Base-by-base conservation (phyloP, 2,329 filamentous ascomycete genomes). In the Ilyonectria mors-panacis region DNA sequence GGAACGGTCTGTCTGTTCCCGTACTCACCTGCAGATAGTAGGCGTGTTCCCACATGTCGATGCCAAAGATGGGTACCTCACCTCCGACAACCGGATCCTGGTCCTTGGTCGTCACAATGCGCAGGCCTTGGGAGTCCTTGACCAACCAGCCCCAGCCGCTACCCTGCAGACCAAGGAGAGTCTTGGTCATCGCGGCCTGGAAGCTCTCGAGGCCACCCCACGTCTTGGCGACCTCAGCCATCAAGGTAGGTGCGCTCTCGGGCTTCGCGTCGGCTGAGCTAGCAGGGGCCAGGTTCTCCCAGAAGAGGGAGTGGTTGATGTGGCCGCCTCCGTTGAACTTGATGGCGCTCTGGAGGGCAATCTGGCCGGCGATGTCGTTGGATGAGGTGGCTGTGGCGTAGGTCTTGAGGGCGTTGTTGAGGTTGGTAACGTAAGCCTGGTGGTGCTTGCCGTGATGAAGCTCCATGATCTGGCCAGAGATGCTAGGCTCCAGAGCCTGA, bases 41-140 rank as follows among this genome's bases (percentile, higher is more conserved):
- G 1, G 94, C 94, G 83, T 97, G 94, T 83, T 97, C 94, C 94
- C 94, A 97, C 89, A 97, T 95, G 79, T 97, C 94, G 2, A 97
- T 86, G 0, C 93, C 94, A 47, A 94, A 85, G 21, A 97, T 82
- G 9, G 92, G 91, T n/a, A 89, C 86, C 71, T 91, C 88, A 5
- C 88, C 86, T 17, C 84, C 74, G 13, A 91, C 87, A 5, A 94
- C 87, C 1, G 92, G 91, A 77, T 97, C 94, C 83, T 97, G 94
- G 78, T 97, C 94, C 79, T 94, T 94, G n/a, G 93, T 94, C 0
- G 92, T 94, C 9, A 92, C 85, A 71, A 97, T 93, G 63, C 89
- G 87, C 71, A 97, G 80, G 1, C 83, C 87, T 3, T 81, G 81
- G 3, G 85, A 83, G 58, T 92, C 87, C 77, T 90, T 90, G 62